These are phyloP conservation scores for Cichorium intybus DNA, from an alignment of 140 eudicot species.

Conservation along the genomic window DNA sequence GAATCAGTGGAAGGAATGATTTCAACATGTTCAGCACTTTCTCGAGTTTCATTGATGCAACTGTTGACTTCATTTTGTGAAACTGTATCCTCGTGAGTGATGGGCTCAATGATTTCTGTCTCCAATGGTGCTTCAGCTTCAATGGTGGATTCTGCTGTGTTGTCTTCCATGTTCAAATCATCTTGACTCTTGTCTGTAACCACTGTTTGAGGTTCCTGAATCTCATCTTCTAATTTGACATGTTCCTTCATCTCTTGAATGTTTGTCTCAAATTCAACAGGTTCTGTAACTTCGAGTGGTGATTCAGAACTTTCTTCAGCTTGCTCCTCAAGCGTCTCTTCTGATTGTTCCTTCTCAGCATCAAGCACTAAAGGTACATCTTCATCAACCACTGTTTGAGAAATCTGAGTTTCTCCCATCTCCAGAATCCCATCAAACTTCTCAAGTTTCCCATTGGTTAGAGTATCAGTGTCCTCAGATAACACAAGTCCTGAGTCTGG, in stretches of 20 bases:
- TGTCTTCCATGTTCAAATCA: slow-evolving; percentile 25
- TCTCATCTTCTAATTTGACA: slow-evolving; percentile 21
- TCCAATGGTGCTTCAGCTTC: slow-evolving; percentile 30
- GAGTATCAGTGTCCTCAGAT: slow-evolving; percentile 22
- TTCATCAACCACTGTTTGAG: slow-evolving; percentile 33
- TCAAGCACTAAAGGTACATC: slow-evolving; percentile 16
- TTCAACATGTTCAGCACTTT: slow-evolving; percentile 23
- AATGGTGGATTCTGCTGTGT: slow-evolving; percentile 18
- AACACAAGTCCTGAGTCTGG: slow-evolving; percentile 12
- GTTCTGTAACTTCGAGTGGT: slow-evolving; percentile 1
- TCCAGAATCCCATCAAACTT: slow-evolving; percentile 25
- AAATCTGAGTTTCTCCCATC: slow-evolving; percentile 24
- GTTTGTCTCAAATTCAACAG: slow-evolving; percentile 18
- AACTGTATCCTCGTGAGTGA: slow-evolving; percentile 9
- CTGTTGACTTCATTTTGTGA: slow-evolving; percentile 18
- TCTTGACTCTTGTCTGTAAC: slow-evolving; percentile 18
- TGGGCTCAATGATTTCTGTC: slow-evolving; percentile 22
- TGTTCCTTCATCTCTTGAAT: slow-evolving; percentile 20
- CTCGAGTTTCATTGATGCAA: slow-evolving; percentile 26
- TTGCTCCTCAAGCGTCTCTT: slow-evolving; percentile 24
- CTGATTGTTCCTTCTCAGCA: slow-evolving; percentile 19
- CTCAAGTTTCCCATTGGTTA: slow-evolving; percentile 22
- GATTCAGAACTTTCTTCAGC: slow-evolving; percentile 22
- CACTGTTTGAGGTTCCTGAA: slow-evolving; percentile 17
- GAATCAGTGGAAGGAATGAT: slow-evolving; percentile 10